Evolutionary conservation across 192 early-diverging fungal genomes (phyloP).

Genomic region (Umbelopsis vinacea): DNA sequence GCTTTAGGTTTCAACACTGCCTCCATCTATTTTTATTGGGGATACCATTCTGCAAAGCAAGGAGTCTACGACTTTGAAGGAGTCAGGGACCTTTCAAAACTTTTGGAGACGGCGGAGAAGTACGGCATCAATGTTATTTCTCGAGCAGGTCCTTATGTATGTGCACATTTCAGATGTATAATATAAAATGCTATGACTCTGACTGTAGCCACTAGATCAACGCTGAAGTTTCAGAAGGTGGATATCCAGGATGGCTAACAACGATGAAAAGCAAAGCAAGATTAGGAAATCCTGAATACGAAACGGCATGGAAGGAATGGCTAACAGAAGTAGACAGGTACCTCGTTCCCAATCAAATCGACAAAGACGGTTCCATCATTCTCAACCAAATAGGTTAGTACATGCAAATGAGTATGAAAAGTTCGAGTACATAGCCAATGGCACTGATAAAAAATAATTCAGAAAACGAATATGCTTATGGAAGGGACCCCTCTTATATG

Average conservation of each 20-base stretch:
- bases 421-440: neutral
- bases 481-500: slow-evolving; percentile 1
- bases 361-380: slow-evolving; percentile 11
- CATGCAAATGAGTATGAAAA: neutral
- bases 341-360: neutral
- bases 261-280: slow-evolving; percentile 6
- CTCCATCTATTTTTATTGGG: slow-evolving; percentile 36
- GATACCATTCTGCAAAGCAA: slow-evolving; percentile 35
- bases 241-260: slow-evolving; percentile 24
- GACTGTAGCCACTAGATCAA: neutral
- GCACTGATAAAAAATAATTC: neutral
- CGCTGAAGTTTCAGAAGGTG: slow-evolving; percentile 5
- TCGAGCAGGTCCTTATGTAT: slow-evolving; percentile 29
- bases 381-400: slow-evolving; percentile 19
- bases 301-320: slow-evolving; percentile 24
- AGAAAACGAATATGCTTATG: slow-evolving; percentile 6
- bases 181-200: too few relatives aligned
- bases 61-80: slow-evolving; percentile 40
- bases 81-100: slow-evolving; percentile 30
- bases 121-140: slow-evolving; percentile 36
- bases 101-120: slow-evolving; percentile 24
- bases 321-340: slow-evolving; percentile 22
- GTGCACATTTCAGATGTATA: neutral
- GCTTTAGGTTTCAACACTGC: slow-evolving; percentile 35
- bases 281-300: neutral